phyloP scores from a whole-genome alignment of 805 yeast genomes.

The Kluyveromyces siamensis region DNA sequence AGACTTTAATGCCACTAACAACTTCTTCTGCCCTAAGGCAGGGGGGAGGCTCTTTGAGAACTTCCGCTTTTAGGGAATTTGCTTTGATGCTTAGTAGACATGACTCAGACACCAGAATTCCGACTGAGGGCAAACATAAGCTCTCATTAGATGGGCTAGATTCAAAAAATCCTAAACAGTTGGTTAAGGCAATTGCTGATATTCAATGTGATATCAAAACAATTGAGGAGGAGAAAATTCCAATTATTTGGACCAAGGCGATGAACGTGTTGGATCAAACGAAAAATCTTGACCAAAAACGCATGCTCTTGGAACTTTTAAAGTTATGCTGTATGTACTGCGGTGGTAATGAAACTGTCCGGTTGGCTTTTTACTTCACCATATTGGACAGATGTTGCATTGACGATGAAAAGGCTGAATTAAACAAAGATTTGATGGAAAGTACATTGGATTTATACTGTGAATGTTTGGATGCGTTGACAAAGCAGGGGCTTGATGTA shows the following conservation, averaged over 20 bases:
- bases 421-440: constrained; percentile 25
- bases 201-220: constrained; percentile 43
- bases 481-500: constrained; percentile 1
- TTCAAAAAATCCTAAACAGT: constrained; percentile 5
- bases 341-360: constrained; percentile 35
- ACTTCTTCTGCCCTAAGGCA: not conserved
- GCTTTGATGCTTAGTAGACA: constrained; percentile 1
- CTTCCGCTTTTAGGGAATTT: constrained; percentile 1
- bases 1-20: not conserved
- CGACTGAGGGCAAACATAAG: not conserved
- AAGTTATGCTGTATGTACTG: constrained; percentile 45
- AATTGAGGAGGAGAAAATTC: constrained; percentile 47
- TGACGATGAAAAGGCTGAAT: constrained; percentile 7
- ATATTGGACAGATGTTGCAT: constrained; percentile 37
- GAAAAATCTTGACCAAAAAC: constrained; percentile 20
- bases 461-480: constrained; percentile 31
- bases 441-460: constrained; percentile 46
- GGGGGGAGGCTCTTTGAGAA: not conserved
- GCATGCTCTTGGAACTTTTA: constrained; percentile 35
- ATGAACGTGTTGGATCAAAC: constrained; percentile 39
- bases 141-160: not conserved
- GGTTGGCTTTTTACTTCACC: constrained; percentile 51
- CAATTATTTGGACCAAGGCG: constrained; percentile 71
- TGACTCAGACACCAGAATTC: not conserved
- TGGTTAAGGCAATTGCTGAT: constrained; percentile 43